These are phyloP conservation scores for Boletus tomentosulus DNA, from an alignment of 768 basidiomycete species.

Conservation along the genomic window DNA sequence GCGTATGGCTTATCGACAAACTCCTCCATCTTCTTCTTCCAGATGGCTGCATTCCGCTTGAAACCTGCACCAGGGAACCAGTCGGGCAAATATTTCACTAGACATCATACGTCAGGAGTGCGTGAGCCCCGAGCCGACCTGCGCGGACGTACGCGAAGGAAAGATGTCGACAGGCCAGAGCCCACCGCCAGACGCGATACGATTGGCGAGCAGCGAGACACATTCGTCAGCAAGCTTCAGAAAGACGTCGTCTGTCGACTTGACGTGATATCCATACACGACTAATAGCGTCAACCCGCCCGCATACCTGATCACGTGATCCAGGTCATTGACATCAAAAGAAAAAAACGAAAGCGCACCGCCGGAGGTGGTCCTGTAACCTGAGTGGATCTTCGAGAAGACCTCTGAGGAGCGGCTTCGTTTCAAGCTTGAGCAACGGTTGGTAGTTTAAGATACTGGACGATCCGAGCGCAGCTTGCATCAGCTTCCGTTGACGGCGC, in stretches of 20 bases:
- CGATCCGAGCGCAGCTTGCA: conserved; percentile 59
- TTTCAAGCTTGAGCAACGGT: conserved; percentile 54
- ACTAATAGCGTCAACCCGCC: conserved; percentile 54
- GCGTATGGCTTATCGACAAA: conserved; percentile 63
- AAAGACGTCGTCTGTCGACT: conserved; percentile 38
- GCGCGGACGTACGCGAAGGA: conserved; percentile 27
- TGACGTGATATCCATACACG: conserved; percentile 57
- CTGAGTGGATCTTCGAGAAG: conserved; percentile 42
- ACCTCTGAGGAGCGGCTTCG: conserved; percentile 51
- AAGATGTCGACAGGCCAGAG: conserved; percentile 42
- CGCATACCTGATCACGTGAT: conserved; percentile 36
- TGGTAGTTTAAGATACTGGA: conserved; percentile 52
- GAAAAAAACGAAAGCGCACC: conserved; percentile 17
- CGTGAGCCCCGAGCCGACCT: too few species aligned
- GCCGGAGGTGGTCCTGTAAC: conserved; percentile 34
- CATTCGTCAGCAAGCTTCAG: conserved; percentile 42
- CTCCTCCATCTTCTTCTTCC: conserved; percentile 63
- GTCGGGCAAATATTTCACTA: conserved; percentile 52
- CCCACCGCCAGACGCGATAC: conserved; percentile 40
- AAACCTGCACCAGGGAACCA: conserved; percentile 72
- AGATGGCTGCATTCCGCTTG: conserved; percentile 51
- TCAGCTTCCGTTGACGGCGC: conserved; percentile 62
- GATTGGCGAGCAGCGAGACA: conserved; percentile 39
- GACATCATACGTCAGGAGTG: neutral
- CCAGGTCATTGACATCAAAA: conserved; percentile 12